These are phyloP conservation scores for Penicillium occitanis DNA, from an alignment of 2,329 filamentous ascomycete genomes.

Conservation along the genomic window DNA sequence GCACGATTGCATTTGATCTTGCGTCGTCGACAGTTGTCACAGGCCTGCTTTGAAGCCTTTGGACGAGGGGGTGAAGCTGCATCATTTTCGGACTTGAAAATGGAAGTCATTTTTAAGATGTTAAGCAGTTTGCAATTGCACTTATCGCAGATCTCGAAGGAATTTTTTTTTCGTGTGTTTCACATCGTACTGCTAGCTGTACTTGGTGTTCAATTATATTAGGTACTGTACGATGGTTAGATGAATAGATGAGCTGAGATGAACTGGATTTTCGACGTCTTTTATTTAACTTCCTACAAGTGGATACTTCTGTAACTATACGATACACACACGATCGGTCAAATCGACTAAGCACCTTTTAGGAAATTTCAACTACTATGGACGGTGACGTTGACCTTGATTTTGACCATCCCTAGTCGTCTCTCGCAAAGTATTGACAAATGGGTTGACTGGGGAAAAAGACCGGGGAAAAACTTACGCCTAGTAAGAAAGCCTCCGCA, in stretches of 20 bases:
- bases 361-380: neutral
- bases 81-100: neutral
- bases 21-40: conserved; percentile 44
- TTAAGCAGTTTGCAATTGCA: neutral
- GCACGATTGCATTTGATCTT: conserved; percentile 46
- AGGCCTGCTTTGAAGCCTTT: conserved; percentile 38
- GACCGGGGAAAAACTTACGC: neutral
- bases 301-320: conserved; percentile 13
- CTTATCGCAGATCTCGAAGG: neutral
- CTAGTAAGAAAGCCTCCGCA: conserved; percentile 3
- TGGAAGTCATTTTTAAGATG: neutral
- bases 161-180: neutral
- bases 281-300: conserved; percentile 8
- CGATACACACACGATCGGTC: neutral
- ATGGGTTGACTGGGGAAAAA: neutral
- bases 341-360: neutral
- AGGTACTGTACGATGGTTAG: neutral
- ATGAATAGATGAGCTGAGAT: conserved; percentile 5
- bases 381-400: conserved; percentile 13
- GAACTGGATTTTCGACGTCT: neutral
- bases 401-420: neutral
- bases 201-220: neutral
- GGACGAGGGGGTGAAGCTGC: conserved; percentile 12
- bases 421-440: neutral
- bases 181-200: conserved; percentile 7